phyloP scores from a whole-genome alignment of 2,329 filamentous ascomycete species.

The Pseudogymnoascus sp. region DNA sequence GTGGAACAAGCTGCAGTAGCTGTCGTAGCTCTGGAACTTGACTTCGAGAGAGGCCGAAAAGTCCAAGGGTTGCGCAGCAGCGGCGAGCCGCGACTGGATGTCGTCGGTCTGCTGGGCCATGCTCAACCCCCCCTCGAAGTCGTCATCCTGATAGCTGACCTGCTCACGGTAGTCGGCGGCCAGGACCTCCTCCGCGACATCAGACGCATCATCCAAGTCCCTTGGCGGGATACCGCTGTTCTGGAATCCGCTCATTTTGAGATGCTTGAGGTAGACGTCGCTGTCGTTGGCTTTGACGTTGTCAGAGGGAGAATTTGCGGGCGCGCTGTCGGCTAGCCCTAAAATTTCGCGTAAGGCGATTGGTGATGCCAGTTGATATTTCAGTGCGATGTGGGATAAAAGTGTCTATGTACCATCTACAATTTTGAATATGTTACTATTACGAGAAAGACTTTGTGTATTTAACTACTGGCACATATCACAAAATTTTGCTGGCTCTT shows the following conservation, averaged over 20 bases:
- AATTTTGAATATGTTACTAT: not conserved
- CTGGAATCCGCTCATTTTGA: conserved; percentile 53
- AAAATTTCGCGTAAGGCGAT: conserved; percentile 10
- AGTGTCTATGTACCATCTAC: not conserved
- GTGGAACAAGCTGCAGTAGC: conserved; percentile 98
- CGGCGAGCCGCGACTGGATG: conserved; percentile 83
- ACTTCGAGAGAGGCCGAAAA: conserved; percentile 92
- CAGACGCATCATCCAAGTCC: conserved; percentile 71
- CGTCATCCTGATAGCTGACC: conserved; percentile 85
- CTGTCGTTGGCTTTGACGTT: conserved; percentile 10
- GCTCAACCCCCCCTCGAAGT: conserved; percentile 66
- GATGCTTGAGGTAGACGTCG: conserved; percentile 9
- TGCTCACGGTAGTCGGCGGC: conserved; percentile 95
- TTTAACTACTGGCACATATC: not conserved
- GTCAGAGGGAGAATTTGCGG: conserved; percentile 9
- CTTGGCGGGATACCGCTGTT: conserved; percentile 54
- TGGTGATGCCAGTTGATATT: conserved; percentile 5
- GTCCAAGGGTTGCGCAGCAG: conserved; percentile 89
- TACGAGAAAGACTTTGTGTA: not conserved
- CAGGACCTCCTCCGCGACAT: conserved; percentile 91
- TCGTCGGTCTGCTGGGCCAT: conserved; percentile 75
- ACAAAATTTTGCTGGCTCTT: not conserved
- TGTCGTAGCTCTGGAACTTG: conserved; percentile 98
- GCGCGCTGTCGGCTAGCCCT: conserved; percentile 7
- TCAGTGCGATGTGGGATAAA: not conserved